Conservation (phyloP, 2,329 filamentous ascomycete species). For the Talaromyces piceae region DNA sequence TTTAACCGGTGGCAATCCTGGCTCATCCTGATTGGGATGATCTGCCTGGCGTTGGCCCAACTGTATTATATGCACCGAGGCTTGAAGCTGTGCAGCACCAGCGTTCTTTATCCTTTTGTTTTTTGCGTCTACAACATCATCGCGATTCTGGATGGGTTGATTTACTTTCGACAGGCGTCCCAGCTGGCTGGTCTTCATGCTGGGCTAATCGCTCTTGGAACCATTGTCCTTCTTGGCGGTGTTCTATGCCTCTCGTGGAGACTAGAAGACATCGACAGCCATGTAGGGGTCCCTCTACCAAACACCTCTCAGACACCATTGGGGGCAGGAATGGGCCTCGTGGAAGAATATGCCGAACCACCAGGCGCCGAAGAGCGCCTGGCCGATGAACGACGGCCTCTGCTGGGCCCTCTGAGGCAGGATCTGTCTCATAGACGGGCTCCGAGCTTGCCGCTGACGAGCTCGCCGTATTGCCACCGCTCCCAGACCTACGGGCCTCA, state of each 20-base stretch:
- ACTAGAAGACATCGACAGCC: slow-evolving; percentile 57
- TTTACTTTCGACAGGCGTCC: slow-evolving; percentile 89
- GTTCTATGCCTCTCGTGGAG: slow-evolving; percentile 92
- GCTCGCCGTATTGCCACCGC: slow-evolving; percentile 30
- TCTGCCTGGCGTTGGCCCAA: slow-evolving; percentile 76
- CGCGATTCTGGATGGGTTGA: slow-evolving; percentile 90
- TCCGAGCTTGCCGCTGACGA: slow-evolving; percentile 25
- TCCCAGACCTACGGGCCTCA: slow-evolving; percentile 47
- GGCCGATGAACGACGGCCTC: slow-evolving; percentile 32
- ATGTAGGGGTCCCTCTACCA: slow-evolving; percentile 27
- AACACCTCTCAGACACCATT: slow-evolving; percentile 60
- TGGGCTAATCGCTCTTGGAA: slow-evolving; percentile 68
- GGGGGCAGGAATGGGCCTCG: slow-evolving; percentile 72
- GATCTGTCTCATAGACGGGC: slow-evolving; percentile 25
- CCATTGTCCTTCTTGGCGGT: slow-evolving; percentile 73
- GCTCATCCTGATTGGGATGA: slow-evolving; percentile 75
- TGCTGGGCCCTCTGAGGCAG: slow-evolving; percentile 24
- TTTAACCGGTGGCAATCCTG: slow-evolving; percentile 95
- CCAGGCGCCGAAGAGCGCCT: slow-evolving; percentile 33
- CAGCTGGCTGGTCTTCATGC: slow-evolving; percentile 69
- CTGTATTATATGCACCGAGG: slow-evolving; percentile 93
- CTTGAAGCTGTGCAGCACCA: slow-evolving; percentile 89
- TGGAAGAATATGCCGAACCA: slow-evolving; percentile 47
- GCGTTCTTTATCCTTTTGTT: slow-evolving; percentile 89
- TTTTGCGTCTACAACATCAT: slow-evolving; percentile 99